Conservation (phyloP, 768 basidiomycete species). For the Kondoa subrosea region DNA sequence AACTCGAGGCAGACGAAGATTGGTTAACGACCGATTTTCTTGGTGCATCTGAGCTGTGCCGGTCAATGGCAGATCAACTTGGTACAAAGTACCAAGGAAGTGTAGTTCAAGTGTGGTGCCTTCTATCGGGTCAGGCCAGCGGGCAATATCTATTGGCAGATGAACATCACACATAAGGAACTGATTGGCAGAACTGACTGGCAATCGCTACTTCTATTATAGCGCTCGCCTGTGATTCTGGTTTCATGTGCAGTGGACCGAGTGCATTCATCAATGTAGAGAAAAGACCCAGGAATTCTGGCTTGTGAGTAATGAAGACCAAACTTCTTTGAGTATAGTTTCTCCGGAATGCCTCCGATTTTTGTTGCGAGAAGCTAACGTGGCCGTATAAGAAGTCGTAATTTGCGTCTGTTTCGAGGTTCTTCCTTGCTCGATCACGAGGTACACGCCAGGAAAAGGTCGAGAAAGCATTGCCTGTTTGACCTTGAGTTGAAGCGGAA, state of each 20-base stretch:
- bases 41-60: neutral
- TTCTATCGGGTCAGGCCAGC: conserved; percentile 59
- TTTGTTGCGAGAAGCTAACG: conserved; percentile 55
- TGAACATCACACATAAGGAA: no score
- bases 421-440: neutral
- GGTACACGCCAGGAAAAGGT: conserved; percentile 14
- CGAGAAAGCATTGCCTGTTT: conserved; percentile 1
- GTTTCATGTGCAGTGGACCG: conserved; percentile 44
- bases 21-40: neutral
- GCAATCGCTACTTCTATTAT: conserved; percentile 25
- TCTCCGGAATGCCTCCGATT: conserved; percentile 49
- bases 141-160: conserved; percentile 46
- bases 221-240: conserved; percentile 10
- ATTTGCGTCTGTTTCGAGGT: neutral
- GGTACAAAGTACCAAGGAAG: conserved; percentile 52
- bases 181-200: no score
- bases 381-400: conserved; percentile 61
- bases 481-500: conserved; percentile 2
- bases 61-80: conserved; percentile 10
- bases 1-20: neutral
- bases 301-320: conserved; percentile 50
- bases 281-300: conserved; percentile 60
- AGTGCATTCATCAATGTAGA: conserved; percentile 48
- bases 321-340: conserved; percentile 62
- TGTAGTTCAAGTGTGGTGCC: conserved; percentile 60